phyloP scores from a whole-genome alignment of 495 filamentous ascomycete species.

The Pseudevernia furfuracea region DNA sequence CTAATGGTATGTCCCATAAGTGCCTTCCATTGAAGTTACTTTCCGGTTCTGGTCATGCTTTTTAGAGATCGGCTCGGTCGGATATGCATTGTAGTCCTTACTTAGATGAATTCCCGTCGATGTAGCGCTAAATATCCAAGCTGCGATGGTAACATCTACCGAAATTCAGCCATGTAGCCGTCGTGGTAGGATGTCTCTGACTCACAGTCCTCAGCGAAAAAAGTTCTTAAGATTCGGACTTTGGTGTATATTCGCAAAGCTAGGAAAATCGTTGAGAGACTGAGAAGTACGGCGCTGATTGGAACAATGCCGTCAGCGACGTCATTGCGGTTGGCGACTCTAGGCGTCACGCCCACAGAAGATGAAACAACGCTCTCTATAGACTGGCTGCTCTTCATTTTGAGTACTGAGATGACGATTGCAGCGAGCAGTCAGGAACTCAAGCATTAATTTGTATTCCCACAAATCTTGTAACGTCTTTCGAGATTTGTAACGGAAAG shows the following conservation, averaged over 20 bases:
- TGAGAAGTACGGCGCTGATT: slow-evolving; percentile 32
- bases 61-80: neutral
- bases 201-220: slow-evolving; percentile 37
- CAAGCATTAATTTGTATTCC: neutral
- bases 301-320: slow-evolving; percentile 29
- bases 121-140: slow-evolving; percentile 24
- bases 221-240: slow-evolving; percentile 30
- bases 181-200: neutral
- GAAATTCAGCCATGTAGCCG: neutral
- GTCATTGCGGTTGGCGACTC: slow-evolving; percentile 30
- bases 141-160: slow-evolving; percentile 30
- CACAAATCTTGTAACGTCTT: no score
- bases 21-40: slow-evolving; percentile 29
- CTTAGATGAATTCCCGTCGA: slow-evolving; percentile 7
- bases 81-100: no score
- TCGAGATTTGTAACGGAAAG: neutral
- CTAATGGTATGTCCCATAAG: slow-evolving; percentile 27
- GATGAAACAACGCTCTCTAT: slow-evolving; percentile 12
- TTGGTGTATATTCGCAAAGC: slow-evolving; percentile 34
- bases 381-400: no score
- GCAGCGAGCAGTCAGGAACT: neutral
- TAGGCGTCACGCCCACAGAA: slow-evolving; percentile 31
- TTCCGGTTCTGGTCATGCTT: neutral
- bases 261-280: slow-evolving; percentile 28
- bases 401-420: neutral